Evolutionary conservation across 2,329 filamentous ascomycete species (phyloP).

Genomic region (Cladosporium sp.): DNA sequence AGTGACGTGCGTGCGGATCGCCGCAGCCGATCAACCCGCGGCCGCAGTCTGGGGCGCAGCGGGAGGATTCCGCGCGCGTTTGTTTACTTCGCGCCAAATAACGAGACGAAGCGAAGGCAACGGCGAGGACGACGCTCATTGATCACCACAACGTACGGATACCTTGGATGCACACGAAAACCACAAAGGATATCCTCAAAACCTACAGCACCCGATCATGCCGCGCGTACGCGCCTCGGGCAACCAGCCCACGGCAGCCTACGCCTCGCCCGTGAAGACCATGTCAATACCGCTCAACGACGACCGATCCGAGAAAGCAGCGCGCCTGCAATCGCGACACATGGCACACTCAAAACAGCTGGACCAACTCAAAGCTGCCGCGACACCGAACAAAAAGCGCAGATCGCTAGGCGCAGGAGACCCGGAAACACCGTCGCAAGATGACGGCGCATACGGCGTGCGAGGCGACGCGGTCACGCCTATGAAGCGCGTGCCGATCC

Average conservation of each 20-base stretch:
- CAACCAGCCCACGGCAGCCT: constrained; percentile 42
- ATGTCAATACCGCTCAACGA: constrained; percentile 89
- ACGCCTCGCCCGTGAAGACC: constrained; percentile 46
- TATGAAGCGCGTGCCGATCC: constrained; percentile 89
- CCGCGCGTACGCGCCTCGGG: constrained; percentile 39
- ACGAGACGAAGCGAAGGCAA: background rate
- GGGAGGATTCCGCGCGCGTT: constrained; percentile 1
- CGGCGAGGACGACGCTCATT: background rate
- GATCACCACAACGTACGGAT: background rate
- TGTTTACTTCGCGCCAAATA: constrained; percentile 3
- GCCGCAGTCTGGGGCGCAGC: background rate
- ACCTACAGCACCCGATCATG: constrained; percentile 20
- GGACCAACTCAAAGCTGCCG: constrained; percentile 81
- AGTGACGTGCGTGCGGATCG: too few species aligned
- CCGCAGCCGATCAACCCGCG: too few species aligned
- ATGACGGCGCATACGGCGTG: constrained; percentile 54
- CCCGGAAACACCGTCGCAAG: constrained; percentile 47
- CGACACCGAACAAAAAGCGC: constrained; percentile 57
- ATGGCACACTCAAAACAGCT: constrained; percentile 84
- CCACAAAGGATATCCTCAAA: background rate
- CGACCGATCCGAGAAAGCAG: constrained; percentile 85
- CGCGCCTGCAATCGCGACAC: constrained; percentile 78
- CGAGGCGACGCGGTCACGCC: constrained; percentile 77
- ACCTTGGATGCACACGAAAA: background rate
- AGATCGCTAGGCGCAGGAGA: constrained; percentile 32